Evolutionary conservation across 73 alveolate species (phyloP), one percentile per base, ranked within the genome.

Genomic region (Loxodes magnus): DNA sequence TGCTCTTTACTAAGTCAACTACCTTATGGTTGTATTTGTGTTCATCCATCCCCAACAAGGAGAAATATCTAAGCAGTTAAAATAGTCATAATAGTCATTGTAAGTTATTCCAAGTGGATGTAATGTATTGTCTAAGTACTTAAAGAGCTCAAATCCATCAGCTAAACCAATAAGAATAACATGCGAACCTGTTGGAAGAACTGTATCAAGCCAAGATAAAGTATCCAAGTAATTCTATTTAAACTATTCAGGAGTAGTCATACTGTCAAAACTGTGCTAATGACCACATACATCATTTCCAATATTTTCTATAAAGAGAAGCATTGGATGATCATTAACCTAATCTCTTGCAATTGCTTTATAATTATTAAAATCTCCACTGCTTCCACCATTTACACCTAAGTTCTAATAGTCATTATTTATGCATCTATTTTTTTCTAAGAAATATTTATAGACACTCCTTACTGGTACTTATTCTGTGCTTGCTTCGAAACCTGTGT

Each of bases 21-120:
- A 42, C 30, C 63, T 50, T 0, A 49, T 50, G 1, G 59, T 7
- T 25, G 38, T 49, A 12, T 50, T 24, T 1, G 63, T 12, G 51
- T 50, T 50, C 63, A 50, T 50, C 30, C 37, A 50, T 7, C 63
- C 63, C 51, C 51, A 23, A 24, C 63, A 50, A 26, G 63, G 63
- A n/a, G 50, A 25, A 23, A 50, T 14, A 7, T 37, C 63, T 23
- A 50, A 28, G 28, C 63, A 50, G 10, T 50, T 50, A 0, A 50
- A 9, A 22, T 50, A 50, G 37, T 50, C 63, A 50, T 50, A 50
- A 30, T 28, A 50, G 30, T 50, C 37, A 3, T 33, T 33, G 51
- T 50, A 26, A 9, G 63, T 50, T 0, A 50, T 50, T 5, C 63
- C 63, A 5, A 50, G 25, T 25, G 63, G 63, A 9, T 50, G 50